These are phyloP conservation scores for Trichoderma erinaceum DNA, from an alignment of 495 filamentous ascomycete species.

Conservation along the genomic window DNA sequence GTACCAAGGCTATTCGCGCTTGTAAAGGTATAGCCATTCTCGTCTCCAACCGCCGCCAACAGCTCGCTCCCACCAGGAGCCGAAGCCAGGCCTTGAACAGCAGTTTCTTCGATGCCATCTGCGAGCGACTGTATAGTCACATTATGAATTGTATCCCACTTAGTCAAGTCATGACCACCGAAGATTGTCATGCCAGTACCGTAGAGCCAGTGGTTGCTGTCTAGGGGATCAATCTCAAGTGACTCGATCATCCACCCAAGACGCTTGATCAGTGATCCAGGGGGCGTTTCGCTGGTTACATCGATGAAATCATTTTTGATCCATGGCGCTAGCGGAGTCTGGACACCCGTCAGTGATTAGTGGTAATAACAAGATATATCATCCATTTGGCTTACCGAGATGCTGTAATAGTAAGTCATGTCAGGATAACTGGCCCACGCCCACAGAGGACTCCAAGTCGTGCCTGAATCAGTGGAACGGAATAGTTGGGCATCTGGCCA, in stretches of 20 bases:
- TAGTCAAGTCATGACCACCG: conserved; percentile 45
- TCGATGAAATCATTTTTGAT: conserved; percentile 41
- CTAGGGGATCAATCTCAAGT: conserved; percentile 52
- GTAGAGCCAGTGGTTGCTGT: conserved; percentile 56
- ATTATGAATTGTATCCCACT: conserved; percentile 46
- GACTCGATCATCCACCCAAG: conserved; percentile 62
- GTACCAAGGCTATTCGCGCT: conserved; percentile 38
- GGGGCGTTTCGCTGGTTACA: conserved; percentile 26
- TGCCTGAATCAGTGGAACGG: conserved; percentile 47
- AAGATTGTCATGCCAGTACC: conserved; percentile 52
- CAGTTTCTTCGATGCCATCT: conserved; percentile 54
- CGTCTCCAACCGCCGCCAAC: conserved; percentile 52
- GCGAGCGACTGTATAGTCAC: conserved; percentile 48
- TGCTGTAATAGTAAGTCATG: conserved; percentile 39
- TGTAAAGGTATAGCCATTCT: conserved; percentile 48
- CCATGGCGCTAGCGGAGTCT: conserved; percentile 42
- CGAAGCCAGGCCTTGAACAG: conserved; percentile 46
- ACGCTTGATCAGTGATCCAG: conserved; percentile 26
- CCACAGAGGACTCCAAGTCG: conserved; percentile 49
- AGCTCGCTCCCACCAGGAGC: conserved; percentile 49
- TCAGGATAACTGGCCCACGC: conserved; percentile 45
- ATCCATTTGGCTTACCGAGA: conserved; percentile 17
- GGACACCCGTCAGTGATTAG: background rate
- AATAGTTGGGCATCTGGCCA: conserved; percentile 54
- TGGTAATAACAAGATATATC: conserved; percentile 17